phyloP scores from a whole-genome alignment of 306 rosid species.

The Arachis hypogaea region DNA sequence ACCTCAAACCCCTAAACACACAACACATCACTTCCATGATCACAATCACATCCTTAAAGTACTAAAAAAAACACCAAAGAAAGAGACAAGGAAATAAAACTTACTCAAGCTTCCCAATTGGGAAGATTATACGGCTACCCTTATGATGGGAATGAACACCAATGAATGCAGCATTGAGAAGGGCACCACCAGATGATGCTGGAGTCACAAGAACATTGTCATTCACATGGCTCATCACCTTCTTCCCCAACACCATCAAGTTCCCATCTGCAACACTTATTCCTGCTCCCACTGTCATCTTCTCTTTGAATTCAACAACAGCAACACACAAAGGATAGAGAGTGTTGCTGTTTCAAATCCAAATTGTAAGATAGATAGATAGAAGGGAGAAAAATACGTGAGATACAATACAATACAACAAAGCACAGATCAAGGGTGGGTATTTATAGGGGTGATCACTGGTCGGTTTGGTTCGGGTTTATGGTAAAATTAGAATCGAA shows the following conservation, averaged over 20 bases:
- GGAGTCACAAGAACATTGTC: slow-evolving; percentile 62
- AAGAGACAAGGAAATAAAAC: slow-evolving; percentile 1
- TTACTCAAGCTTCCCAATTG: slow-evolving; percentile 76
- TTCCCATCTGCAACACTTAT: slow-evolving; percentile 62
- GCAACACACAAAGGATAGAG: neutral
- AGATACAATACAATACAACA: neutral
- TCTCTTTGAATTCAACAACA: neutral
- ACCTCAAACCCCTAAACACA: slow-evolving; percentile 64
- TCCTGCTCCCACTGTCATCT: slow-evolving; percentile 90
- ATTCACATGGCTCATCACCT: slow-evolving; percentile 58
- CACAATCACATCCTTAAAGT: neutral
- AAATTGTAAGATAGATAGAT: neutral
- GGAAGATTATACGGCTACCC: slow-evolving; percentile 73
- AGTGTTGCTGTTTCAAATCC: neutral
- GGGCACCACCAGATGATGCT: slow-evolving; percentile 52
- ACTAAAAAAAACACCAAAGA: too few relatives aligned
- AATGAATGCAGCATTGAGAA: slow-evolving; percentile 76
- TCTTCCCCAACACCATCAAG: slow-evolving; percentile 71
- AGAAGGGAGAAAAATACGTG: neutral
- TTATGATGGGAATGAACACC: slow-evolving; percentile 67
- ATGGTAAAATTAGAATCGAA: too few relatives aligned
- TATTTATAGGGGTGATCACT: slow-evolving; percentile 9
- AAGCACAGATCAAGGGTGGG: neutral
- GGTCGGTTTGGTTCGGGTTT: too few relatives aligned
- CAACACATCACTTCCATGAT: neutral